phyloP scores from a whole-genome alignment of 305 asterid species.

The Fraxinus sp. region DNA sequence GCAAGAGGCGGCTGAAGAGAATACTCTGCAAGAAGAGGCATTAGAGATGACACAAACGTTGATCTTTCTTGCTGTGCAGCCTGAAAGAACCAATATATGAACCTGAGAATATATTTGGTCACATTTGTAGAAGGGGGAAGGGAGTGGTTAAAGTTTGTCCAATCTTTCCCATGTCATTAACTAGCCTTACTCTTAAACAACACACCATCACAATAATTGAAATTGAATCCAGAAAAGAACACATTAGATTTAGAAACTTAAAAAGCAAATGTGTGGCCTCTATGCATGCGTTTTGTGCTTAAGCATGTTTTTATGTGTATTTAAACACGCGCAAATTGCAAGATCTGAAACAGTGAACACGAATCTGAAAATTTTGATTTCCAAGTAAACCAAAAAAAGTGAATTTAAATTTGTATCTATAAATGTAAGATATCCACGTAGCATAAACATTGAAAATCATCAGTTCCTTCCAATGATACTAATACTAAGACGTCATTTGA shows the following conservation, averaged over 20 bases:
- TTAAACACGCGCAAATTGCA: conserved; percentile 1
- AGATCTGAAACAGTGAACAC: background rate
- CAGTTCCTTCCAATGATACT: conserved; percentile 15
- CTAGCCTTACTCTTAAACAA: conserved; percentile 13
- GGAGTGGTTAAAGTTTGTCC: background rate
- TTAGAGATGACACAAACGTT: conserved; percentile 64
- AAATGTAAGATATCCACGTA: background rate
- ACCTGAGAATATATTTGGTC: conserved; percentile 29
- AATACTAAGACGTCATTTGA: background rate
- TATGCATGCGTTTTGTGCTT: background rate
- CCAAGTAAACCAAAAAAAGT: background rate
- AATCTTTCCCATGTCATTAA: conserved; percentile 1
- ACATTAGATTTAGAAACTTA: background rate
- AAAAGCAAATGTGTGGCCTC: background rate
- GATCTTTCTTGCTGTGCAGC: conserved; percentile 93
- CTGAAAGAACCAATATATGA: conserved; percentile 49
- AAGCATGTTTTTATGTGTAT: background rate
- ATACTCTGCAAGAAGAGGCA: conserved; percentile 97
- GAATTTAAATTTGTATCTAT: background rate
- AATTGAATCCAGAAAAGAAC: background rate
- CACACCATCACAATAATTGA: background rate
- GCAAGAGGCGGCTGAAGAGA: conserved; percentile 81
- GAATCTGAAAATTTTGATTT: background rate
- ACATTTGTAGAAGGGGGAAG: conserved; percentile 18
- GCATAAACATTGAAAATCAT: conserved; percentile 3